phyloP scores from a whole-genome alignment of 768 basidiomycete genomes.

The Pleurotus giganteus region DNA sequence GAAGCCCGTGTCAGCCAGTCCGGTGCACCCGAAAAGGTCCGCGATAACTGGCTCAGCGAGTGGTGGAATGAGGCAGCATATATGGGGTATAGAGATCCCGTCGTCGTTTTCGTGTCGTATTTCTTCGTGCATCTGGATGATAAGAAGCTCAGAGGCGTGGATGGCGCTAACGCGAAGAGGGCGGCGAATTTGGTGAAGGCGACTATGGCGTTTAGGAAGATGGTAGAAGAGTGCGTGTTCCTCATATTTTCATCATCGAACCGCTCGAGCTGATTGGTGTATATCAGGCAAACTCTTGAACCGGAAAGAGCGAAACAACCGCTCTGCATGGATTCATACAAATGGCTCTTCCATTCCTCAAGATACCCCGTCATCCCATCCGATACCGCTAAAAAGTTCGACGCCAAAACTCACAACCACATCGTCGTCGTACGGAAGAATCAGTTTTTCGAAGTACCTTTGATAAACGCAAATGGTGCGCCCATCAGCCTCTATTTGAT shows the following conservation, averaged over 20 bases:
- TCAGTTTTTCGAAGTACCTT: slow-evolving; percentile 82
- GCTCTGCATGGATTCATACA: slow-evolving; percentile 91
- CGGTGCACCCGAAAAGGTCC: not conserved
- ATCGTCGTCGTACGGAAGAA: slow-evolving; percentile 90
- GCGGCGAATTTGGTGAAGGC: slow-evolving; percentile 86
- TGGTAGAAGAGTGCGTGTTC: slow-evolving; percentile 74
- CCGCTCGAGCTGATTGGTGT: not conserved
- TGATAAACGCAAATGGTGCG: slow-evolving; percentile 62
- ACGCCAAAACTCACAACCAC: slow-evolving; percentile 74
- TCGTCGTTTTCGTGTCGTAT: slow-evolving; percentile 92
- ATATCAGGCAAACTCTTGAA: slow-evolving; percentile 65
- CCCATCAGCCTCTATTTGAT: not conserved
- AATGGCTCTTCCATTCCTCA: slow-evolving; percentile 95
- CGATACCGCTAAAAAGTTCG: slow-evolving; percentile 84
- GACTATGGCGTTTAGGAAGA: slow-evolving; percentile 77
- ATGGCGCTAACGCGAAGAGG: slow-evolving; percentile 49
- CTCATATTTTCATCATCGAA: not conserved
- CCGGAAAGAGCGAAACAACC: slow-evolving; percentile 84
- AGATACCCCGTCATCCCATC: slow-evolving; percentile 82
- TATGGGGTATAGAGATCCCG: slow-evolving; percentile 85
- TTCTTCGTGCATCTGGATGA: slow-evolving; percentile 89
- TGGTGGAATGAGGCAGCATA: slow-evolving; percentile 98
- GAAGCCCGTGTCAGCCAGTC: slow-evolving; percentile 39
- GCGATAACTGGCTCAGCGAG: slow-evolving; percentile 82
- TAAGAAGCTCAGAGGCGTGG: slow-evolving; percentile 33